Percentiles rank a stretch among this genome's conserved stretches.
Evolutionary conservation across 2,329 filamentous ascomycete species (phyloP).

Genomic region (Leptographium procerum): DNA sequence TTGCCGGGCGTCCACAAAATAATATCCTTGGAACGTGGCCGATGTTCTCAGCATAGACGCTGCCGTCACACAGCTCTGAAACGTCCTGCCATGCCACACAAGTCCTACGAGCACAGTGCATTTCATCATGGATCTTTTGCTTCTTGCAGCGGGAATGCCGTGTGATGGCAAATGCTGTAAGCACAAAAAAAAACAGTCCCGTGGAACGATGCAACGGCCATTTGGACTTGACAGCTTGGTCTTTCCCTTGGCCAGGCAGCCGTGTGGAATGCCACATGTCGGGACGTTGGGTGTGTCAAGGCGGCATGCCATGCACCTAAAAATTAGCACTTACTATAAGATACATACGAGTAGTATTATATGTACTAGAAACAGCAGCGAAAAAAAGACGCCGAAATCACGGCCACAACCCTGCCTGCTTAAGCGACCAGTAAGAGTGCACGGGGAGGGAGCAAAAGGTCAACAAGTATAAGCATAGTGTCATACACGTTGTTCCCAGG

Average conservation of each 20-base stretch:
- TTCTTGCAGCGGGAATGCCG: background rate
- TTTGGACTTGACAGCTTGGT: background rate
- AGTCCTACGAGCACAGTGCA: background rate
- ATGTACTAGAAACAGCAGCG: background rate
- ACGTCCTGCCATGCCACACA: background rate
- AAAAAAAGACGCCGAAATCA: background rate
- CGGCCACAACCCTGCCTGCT: background rate
- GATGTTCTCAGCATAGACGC: background rate
- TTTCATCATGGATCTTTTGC: background rate
- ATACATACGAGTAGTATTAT: too few relatives aligned
- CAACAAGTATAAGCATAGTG: background rate
- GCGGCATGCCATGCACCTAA: background rate
- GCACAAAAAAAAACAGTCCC: background rate
- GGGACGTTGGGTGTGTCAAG: background rate
- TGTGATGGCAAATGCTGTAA: background rate
- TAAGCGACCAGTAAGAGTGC: background rate
- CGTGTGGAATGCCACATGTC: background rate
- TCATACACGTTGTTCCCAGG: too few relatives aligned
- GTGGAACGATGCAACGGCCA: background rate
- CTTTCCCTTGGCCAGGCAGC: background rate
- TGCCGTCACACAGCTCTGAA: background rate
- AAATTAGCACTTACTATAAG: background rate
- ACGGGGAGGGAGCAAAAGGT: background rate
- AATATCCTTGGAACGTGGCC: background rate
- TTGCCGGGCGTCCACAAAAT: background rate